Evolutionary conservation across 768 basidiomycete species (phyloP).

Genomic region (Phaeotremella skinneri): DNA sequence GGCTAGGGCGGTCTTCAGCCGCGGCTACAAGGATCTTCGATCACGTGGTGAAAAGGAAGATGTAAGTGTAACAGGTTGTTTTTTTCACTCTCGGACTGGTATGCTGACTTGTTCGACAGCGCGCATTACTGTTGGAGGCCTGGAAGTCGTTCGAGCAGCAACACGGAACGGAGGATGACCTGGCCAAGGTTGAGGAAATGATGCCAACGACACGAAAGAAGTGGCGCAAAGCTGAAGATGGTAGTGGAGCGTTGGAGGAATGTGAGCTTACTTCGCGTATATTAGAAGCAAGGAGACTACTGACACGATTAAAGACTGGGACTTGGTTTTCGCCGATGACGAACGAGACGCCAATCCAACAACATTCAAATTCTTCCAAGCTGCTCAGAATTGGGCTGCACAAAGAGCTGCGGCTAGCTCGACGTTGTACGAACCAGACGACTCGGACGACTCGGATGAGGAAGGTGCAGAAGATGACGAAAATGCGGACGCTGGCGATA

Average conservation of each 20-base stretch:
- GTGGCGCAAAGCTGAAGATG: slow-evolving; percentile 79
- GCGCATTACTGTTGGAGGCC: slow-evolving; percentile 83
- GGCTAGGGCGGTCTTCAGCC: slow-evolving; percentile 77
- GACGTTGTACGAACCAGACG: slow-evolving; percentile 43
- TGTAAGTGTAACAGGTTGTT: slow-evolving; percentile 56
- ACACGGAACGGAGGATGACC: slow-evolving; percentile 69
- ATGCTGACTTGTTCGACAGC: slow-evolving; percentile 56
- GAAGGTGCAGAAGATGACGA: slow-evolving; percentile 35
- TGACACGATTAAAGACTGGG: slow-evolving; percentile 67
- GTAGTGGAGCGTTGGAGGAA: slow-evolving; percentile 77
- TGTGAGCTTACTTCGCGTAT: slow-evolving; percentile 31
- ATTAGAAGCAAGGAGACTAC: background rate
- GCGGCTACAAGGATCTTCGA: slow-evolving; percentile 85
- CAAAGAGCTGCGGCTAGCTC: slow-evolving; percentile 35
- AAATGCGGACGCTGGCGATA: slow-evolving; percentile 15
- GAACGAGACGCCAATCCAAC: slow-evolving; percentile 89
- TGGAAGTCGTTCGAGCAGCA: slow-evolving; percentile 93
- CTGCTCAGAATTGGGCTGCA: slow-evolving; percentile 79
- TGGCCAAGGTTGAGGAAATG: slow-evolving; percentile 81
- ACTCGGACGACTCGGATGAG: slow-evolving; percentile 45
- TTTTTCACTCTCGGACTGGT: background rate
- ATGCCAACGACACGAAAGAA: slow-evolving; percentile 88
- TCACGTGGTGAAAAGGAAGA: slow-evolving; percentile 78
- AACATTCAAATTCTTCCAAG: slow-evolving; percentile 91
- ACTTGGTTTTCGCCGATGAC: slow-evolving; percentile 93